These are phyloP conservation scores for Carallia brachiata DNA, from an alignment of 345 rosid species.

Conservation along the genomic window DNA sequence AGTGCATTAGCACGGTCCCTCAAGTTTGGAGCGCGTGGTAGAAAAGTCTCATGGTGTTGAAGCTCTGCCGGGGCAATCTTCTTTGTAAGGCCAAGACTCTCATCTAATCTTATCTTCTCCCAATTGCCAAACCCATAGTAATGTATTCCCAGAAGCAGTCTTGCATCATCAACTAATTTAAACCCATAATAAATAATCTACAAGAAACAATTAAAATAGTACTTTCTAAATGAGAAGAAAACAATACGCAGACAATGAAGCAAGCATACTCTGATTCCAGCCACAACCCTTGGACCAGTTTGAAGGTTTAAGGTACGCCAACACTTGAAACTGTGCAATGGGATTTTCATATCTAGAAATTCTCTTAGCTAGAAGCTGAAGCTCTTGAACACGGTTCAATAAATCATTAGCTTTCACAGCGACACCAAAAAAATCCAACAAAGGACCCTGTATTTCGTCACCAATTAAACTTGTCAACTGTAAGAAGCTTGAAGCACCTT, in stretches of 20 bases:
- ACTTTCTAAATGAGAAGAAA: not conserved
- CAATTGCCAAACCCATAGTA: constrained; percentile 97
- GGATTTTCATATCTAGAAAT: constrained; percentile 80
- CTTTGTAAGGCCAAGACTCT: constrained; percentile 81
- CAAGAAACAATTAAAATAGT: not conserved
- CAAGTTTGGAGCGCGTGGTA: constrained; percentile 97
- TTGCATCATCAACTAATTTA: constrained; percentile 87
- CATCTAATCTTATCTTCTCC: constrained; percentile 97
- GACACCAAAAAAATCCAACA: constrained; percentile 96
- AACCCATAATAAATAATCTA: constrained; percentile 12
- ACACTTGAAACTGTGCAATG: constrained; percentile 78
- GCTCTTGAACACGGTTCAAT: constrained; percentile 78
- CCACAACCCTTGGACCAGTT: constrained; percentile 99
- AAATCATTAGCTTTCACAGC: constrained; percentile 89
- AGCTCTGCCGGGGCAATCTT: constrained; percentile 99
- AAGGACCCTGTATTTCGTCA: constrained; percentile 62
- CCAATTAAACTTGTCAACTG: constrained; percentile 4
- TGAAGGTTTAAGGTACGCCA: constrained; percentile 85
- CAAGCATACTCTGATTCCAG: constrained; percentile 84
- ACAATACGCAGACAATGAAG: constrained; percentile 4
- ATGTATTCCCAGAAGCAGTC: constrained; percentile 89
- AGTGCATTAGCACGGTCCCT: constrained; percentile 99
- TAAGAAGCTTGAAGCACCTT: not conserved
- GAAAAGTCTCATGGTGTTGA: constrained; percentile 98
- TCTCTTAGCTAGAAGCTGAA: constrained; percentile 82